These are phyloP conservation scores for Paecilomyces dactylethromorphus DNA, from an alignment of 2,329 filamentous ascomycete genomes.

Conservation along the genomic window DNA sequence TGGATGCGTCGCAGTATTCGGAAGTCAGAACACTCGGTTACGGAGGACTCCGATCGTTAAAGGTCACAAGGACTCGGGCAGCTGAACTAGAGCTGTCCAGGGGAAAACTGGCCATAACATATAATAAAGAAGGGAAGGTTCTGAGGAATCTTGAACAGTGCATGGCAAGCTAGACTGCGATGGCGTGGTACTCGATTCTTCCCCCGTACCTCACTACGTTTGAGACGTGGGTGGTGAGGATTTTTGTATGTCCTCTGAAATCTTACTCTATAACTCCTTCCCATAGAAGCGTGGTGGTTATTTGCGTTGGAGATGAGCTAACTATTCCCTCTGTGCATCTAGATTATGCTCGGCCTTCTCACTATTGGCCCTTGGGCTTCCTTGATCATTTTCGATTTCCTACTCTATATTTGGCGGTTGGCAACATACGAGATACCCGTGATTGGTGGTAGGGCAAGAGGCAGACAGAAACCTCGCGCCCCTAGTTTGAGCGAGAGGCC, in stretches of 20 bases:
- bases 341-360: conserved; percentile 56
- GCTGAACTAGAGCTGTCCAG: neutral
- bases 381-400: conserved; percentile 57
- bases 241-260: conserved; percentile 49
- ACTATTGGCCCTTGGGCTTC: conserved; percentile 58
- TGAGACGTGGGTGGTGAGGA: conserved; percentile 56
- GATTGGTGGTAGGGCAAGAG: conserved; percentile 55
- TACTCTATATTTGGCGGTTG: conserved; percentile 56
- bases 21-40: neutral
- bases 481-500: conserved; percentile 44
- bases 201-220: conserved; percentile 51
- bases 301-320: conserved; percentile 2
- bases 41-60: neutral
- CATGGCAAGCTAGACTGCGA: conserved; percentile 19
- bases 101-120: neutral
- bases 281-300: neutral
- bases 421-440: conserved; percentile 53
- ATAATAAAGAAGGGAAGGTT: neutral
- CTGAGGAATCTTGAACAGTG: neutral
- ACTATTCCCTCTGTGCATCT: conserved; percentile 3
- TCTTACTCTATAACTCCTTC: conserved; percentile 2
- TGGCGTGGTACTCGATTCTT: conserved; percentile 62
- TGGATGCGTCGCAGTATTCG: neutral
- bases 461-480: conserved; percentile 53
- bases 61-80: neutral